Conservation (phyloP, 768 basidiomycete species). For the Hericium coralloides region DNA sequence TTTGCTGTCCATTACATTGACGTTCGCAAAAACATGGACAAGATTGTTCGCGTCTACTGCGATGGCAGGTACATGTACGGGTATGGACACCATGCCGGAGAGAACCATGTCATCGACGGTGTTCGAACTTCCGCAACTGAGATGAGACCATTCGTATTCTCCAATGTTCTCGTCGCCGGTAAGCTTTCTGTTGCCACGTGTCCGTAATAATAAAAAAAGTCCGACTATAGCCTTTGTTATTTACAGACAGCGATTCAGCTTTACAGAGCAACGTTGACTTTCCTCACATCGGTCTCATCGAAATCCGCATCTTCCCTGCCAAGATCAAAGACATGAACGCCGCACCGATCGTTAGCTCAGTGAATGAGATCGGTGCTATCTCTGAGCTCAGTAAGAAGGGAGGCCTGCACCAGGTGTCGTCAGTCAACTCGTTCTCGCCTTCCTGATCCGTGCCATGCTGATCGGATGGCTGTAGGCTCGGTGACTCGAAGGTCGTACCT, state of each 20-base stretch:
- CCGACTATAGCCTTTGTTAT: background rate
- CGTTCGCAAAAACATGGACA: too few relatives aligned
- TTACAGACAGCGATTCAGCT: background rate
- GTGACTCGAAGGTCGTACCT: too few relatives aligned
- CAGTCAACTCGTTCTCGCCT: background rate
- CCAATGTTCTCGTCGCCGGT: background rate
- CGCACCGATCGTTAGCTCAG: background rate
- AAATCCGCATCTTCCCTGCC: background rate
- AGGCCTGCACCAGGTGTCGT: slow-evolving; percentile 1
- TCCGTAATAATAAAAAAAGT: too few relatives aligned
- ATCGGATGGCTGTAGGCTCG: too few relatives aligned
- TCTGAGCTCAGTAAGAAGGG: background rate
- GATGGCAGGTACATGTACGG: too few relatives aligned
- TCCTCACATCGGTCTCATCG: background rate
- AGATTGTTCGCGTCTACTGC: too few relatives aligned
- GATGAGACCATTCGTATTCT: background rate
- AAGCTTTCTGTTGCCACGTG: background rate
- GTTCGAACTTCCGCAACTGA: background rate
- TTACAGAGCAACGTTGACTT: background rate
- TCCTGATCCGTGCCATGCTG: too few relatives aligned
- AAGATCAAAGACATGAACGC: background rate
- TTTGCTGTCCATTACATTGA: too few relatives aligned
- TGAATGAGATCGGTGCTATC: background rate
- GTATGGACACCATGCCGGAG: background rate
- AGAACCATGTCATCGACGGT: too few relatives aligned